Percentiles rank a stretch among this genome's conserved stretches.
These are phyloP conservation scores for Penicillium malachiteum DNA, from an alignment of 495 filamentous ascomycete genomes.

Conservation along the genomic window DNA sequence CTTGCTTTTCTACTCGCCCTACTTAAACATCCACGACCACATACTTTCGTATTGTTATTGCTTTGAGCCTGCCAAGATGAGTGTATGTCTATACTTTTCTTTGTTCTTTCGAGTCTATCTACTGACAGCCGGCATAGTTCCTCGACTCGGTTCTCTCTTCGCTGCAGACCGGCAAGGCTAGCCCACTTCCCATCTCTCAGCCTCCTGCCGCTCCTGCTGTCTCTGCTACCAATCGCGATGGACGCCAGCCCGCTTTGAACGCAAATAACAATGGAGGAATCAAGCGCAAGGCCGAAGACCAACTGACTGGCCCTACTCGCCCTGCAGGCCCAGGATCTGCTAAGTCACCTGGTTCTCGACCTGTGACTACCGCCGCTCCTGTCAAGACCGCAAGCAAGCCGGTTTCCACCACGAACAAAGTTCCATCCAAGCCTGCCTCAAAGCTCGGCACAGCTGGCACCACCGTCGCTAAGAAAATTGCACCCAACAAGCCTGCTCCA, in stretches of 20 bases:
- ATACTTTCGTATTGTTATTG: neutral
- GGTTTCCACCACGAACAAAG: slow-evolving; percentile 7
- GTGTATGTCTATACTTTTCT: slow-evolving; percentile 36
- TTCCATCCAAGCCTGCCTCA: slow-evolving; percentile 18
- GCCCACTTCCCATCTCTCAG: slow-evolving; percentile 29
- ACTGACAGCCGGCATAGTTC: slow-evolving; percentile 43
- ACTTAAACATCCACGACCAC: neutral
- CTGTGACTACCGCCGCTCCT: slow-evolving; percentile 15
- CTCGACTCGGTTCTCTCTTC: slow-evolving; percentile 59
- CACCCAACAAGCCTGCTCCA: slow-evolving; percentile 4
- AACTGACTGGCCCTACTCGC: slow-evolving; percentile 30
- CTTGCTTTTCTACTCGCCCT: neutral
- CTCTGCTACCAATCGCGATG: slow-evolving; percentile 30
- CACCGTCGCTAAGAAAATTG: slow-evolving; percentile 9
- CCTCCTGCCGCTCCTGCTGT: slow-evolving; percentile 29
- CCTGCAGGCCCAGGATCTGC: slow-evolving; percentile 19
- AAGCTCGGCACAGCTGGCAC: slow-evolving; percentile 17
- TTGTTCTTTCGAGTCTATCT: neutral
- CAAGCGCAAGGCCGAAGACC: slow-evolving; percentile 48
- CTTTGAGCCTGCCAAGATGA: slow-evolving; percentile 35
- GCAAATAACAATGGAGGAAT: slow-evolving; percentile 27
- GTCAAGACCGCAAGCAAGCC: slow-evolving; percentile 13
- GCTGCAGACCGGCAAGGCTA: slow-evolving; percentile 47
- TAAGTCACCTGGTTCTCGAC: slow-evolving; percentile 5
- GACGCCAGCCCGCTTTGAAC: slow-evolving; percentile 14